Conservation (phyloP, 345 rosid genomes). For the Adansonia digitata region DNA sequence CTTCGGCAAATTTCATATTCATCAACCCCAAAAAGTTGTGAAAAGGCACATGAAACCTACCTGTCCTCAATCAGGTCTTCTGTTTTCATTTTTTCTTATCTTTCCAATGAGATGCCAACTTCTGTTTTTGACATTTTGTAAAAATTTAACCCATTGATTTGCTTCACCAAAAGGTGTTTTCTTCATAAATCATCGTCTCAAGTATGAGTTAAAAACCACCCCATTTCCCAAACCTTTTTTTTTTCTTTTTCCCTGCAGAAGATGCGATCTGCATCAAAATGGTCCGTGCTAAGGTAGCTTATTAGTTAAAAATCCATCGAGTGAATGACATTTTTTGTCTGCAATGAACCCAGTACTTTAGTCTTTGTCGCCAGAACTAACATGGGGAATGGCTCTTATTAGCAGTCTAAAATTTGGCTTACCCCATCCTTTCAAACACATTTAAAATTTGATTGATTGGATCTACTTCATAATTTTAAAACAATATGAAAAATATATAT, state of each 20-base stretch:
- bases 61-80: not conserved
- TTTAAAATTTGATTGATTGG: not conserved
- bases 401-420: not conserved
- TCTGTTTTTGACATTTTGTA: not conserved
- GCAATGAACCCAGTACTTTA: not conserved
- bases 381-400: not conserved
- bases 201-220: not conserved
- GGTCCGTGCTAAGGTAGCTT: not conserved
- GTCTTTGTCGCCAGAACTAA: not conserved
- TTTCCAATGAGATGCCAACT: not conserved
- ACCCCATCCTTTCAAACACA: slow-evolving; percentile 1
- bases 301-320: not conserved
- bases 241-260: not conserved
- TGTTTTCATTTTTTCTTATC: not conserved
- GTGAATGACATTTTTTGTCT: not conserved
- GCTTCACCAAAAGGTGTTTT: not conserved
- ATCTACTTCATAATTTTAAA: too few relatives aligned
- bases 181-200: not conserved
- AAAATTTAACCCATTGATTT: not conserved
- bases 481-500: too few relatives aligned
- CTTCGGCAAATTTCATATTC: not conserved
- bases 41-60: slow-evolving; percentile 10
- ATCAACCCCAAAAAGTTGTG: slow-evolving; percentile 5
- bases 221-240: not conserved
- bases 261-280: not conserved